Percentiles rank a stretch among this genome's conserved stretches.
Evolutionary conservation across 768 basidiomycete species (phyloP).

Genomic region (Naganishia kalamii): DNA sequence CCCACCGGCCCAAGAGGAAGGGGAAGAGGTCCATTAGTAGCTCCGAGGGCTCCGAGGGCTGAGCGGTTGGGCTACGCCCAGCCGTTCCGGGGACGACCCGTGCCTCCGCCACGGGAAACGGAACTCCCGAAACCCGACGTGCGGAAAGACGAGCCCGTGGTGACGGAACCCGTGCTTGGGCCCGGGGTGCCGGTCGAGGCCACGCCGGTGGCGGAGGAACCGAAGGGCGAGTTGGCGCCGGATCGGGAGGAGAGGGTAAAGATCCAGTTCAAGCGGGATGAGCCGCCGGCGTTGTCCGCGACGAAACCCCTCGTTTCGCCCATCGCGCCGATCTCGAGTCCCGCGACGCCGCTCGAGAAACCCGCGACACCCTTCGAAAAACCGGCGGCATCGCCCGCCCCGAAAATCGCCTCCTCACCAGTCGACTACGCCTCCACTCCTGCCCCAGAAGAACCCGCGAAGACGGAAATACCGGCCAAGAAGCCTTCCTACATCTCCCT

Average conservation of each 20-base stretch:
- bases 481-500: neutral
- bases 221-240: neutral
- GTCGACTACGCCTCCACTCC: neutral
- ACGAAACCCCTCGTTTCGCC: neutral
- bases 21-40: neutral
- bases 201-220: neutral
- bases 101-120: no score
- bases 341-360: neutral
- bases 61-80: constrained; percentile 7
- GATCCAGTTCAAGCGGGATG: constrained; percentile 9
- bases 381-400: neutral
- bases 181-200: neutral
- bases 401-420: neutral
- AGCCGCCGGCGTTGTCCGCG: neutral
- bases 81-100: neutral
- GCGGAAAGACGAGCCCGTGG: no score
- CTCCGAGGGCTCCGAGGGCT: constrained; percentile 1
- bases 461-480: neutral
- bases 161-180: neutral
- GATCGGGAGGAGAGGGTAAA: constrained; percentile 8
- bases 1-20: constrained; percentile 2
- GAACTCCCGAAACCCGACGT: no score
- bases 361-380: neutral
- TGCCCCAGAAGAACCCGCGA: neutral
- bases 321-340: neutral